Evolutionary conservation across 176 grass and related monocot genomes (phyloP), one percentile per base, ranked within the genome.

Genomic region (Carex scoparia): DNA sequence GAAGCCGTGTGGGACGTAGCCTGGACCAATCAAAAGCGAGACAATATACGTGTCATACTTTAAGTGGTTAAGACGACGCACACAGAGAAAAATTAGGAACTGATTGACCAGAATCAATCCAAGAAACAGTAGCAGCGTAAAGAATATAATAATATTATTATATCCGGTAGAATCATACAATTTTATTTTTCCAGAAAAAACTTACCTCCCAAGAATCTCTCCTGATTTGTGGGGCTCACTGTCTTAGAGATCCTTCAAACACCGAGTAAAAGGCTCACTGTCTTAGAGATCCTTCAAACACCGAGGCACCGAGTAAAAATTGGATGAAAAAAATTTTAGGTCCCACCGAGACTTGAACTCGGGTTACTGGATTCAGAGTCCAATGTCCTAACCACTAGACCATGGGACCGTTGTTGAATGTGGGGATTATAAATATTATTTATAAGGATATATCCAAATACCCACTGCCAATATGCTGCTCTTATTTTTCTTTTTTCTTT

Each of bases 281-380:
- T 14, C 56, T 28, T 23, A 23, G 7, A 64, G 2, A 64, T 64
- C 9, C 60, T 59, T 15, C 33, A 35, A 35, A 3, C 33, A 23
- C 23, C 23, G 23, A 23, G 23, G 23, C 35, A 37, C 35, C 35
- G 35, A 5, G 38, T 40, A 40, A 33, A 66, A 81, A 40, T 9
- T 0, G 53, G n/a, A 51, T 51, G 18, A 11, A 10, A 10, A 16
- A 62, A 62, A 66, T 0, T 2, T 28, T 10, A 92, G 90, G 87
- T 89, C 90, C 90, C 75, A 92, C 81, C 81, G 90, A 92, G 84
- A 92, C 68, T 92, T 92, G 87, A 89, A 92, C 90, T 92, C 87
- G 85, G 90, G 90, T 89, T 92, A 83, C 87, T 83, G 40, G 90
- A 92, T 92, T 92, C 87, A 92, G 90, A 89, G 90, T 92, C 87